Base-by-base conservation (phyloP, 73 alveolate genomes). In the Stentor coeruleus region DNA sequence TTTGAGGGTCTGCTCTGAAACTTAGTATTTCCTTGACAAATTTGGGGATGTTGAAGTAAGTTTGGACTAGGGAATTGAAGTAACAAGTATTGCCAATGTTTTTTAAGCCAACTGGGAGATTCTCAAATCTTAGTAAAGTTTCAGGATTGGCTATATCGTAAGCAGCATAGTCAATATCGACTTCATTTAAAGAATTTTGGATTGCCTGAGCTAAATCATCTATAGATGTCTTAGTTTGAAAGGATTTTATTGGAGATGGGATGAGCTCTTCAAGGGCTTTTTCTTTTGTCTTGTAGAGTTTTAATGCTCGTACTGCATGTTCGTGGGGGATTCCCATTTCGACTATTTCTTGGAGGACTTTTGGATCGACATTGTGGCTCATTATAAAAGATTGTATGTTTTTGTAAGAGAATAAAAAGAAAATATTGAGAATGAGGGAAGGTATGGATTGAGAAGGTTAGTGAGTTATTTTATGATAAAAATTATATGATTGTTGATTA, bases 1-100 rank as follows among this genome's bases (percentile, higher is more conserved):
- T 26, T 66, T 20, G 3, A 20, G 37, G 79, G 41, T 66, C 66
- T 49, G 20, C 28, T 49, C 20, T 49, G 85, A 77, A 85, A 73
- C 84, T 81, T 40, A 94, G 76, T 26, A 94, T 88, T 20, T 82
- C 83, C 37, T 85, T 59, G 26, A 87, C 91, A 84, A 94, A 89
- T 28, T 86, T 90, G 11, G 95, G 93, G 72, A 91, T 72, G 79
- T 83, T 82, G 87, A 89, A 94, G 76, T 87, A 90, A 49, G 97
- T 35, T 74, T 94, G 88, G 81, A 94, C 76, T 74, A 94, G 80
- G 6, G 96, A 88, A 73, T 94, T 94, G 59, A 94, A 91, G 83
- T 91, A 94, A 81, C 98, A 94, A 0, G 98, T 92, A 57, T 92
- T 92, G n/a, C 96, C 96, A 15, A 92, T 83, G 81, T 93, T 93